Evolutionary conservation across 78 protist species (phyloP).

Genomic region (Dictyostelium capitatum): DNA sequence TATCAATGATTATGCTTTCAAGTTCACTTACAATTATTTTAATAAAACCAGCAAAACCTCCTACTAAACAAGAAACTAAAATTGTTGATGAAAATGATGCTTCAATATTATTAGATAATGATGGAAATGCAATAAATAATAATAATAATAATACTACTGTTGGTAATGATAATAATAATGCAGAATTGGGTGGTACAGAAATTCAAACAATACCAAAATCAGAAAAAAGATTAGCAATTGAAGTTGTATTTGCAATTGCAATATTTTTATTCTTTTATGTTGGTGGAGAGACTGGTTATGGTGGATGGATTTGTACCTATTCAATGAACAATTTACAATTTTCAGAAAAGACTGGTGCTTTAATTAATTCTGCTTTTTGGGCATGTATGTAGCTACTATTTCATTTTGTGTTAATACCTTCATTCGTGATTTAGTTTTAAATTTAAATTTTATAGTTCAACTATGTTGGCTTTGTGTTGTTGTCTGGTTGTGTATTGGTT

Average conservation of each 20-base stretch:
- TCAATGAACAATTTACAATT: not conserved
- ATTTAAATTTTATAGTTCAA: no score
- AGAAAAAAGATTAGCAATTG: conserved; percentile 39
- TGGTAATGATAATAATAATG: not conserved
- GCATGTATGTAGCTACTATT: not conserved
- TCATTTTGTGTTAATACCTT: no score
- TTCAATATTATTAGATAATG: no score
- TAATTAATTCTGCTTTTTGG: conserved; percentile 61
- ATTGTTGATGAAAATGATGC: not conserved
- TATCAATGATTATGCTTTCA: conserved; percentile 46
- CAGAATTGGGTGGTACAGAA: not conserved
- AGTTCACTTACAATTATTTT: conserved; percentile 3
- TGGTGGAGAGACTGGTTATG: conserved; percentile 74
- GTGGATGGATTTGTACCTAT: conserved; percentile 69
- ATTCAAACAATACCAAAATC: conserved; percentile 15
- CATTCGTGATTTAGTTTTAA: no score
- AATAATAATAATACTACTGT: not conserved
- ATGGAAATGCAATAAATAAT: not conserved
- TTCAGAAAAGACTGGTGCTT: conserved; percentile 30
- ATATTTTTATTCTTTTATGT: conserved; percentile 62
- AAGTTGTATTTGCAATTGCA: conserved; percentile 32
- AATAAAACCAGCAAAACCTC: conserved; percentile 21
- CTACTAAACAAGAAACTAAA: not conserved
- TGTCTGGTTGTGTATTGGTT: no score
- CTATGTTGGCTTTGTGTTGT: no score